phyloP scores from a whole-genome alignment of 768 basidiomycete genomes.

The Pholiota microspora region DNA sequence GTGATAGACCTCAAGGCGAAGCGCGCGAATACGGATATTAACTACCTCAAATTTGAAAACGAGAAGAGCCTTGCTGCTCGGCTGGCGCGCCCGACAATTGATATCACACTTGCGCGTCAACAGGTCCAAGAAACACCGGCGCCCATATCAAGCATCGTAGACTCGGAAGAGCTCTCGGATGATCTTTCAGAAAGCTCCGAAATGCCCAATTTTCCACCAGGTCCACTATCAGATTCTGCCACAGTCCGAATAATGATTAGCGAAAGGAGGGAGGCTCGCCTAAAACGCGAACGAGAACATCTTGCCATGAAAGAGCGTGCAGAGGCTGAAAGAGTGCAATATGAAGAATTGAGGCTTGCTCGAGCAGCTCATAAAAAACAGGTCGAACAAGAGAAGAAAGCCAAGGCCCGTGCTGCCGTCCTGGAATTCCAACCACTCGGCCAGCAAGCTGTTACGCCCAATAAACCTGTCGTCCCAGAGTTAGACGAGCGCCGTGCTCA shows the following conservation, averaged over 20 bases:
- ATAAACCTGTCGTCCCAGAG: neutral
- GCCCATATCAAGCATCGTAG: neutral
- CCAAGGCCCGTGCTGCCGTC: neutral
- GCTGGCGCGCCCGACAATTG: conserved; percentile 11
- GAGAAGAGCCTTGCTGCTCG: conserved; percentile 23
- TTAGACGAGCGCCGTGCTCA: neutral
- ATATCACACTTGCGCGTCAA: neutral
- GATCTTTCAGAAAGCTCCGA: neutral
- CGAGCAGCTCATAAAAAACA: neutral
- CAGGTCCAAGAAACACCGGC: neutral
- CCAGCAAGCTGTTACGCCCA: neutral
- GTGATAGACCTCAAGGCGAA: conserved; percentile 1
- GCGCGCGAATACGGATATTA: conserved; percentile 24
- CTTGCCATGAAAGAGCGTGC: neutral
- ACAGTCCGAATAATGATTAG: neutral
- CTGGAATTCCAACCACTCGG: neutral
- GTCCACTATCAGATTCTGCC: neutral
- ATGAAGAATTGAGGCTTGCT: neutral
- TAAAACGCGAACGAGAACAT: neutral
- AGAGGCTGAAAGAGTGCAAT: neutral
- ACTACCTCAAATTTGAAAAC: conserved; percentile 25
- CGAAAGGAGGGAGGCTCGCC: conserved; percentile 1
- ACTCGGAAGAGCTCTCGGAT: neutral
- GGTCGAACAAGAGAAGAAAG: neutral
- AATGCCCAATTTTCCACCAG: neutral